Evolutionary conservation across 768 basidiomycete genomes (phyloP), one percentile per base, ranked within the genome.

Genomic region (Leucocoprinus leucothites): DNA sequence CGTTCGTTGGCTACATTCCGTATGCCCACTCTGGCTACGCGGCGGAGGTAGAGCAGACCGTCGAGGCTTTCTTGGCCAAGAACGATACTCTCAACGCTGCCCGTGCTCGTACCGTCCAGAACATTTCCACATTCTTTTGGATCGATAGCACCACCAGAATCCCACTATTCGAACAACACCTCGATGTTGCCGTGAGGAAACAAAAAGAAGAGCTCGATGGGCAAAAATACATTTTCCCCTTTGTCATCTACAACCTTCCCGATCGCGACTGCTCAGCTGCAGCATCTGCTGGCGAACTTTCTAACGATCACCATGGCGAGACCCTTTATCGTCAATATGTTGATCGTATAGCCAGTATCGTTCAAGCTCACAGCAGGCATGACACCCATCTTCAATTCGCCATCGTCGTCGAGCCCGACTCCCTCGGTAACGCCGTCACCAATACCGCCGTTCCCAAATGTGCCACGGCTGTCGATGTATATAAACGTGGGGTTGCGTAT

Each of bases 191-290:
- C 18, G 38, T 57, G 43, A 31, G 31, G 31, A 31, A 31, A 11
- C 31, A 31, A 11, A 31, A 31, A 31, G 31, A 31, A 11, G 11
- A 9, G 19, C 16, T 43, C 16, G 58, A 60, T 6, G 45, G 58
- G 14, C 54, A 64, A 51, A 58, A 60, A 28, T 61, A 65, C 38
- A 56, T 69, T 19, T 61, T 72, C 43, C 65, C 70, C 44, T 53
- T 71, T 36, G 68, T 65, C 26, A 62, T 72, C 19, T 71, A 72
- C 63, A 66, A 70, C 46, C 61, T 72, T 16, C 71, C 71, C n/a
- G 65, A 71, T 38, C 65, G 69, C 50, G 71, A 71, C 50, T 71
- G 71, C 51, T 62, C 64, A 48, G 70, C 71, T 11, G 67, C 66
- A 38, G 67, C 69, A 1, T 68, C 67, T 4, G 59, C 61, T 41